Evolutionary conservation across 441 rosid genomes (phyloP).

Genomic region (Gossypium gossypioides): DNA sequence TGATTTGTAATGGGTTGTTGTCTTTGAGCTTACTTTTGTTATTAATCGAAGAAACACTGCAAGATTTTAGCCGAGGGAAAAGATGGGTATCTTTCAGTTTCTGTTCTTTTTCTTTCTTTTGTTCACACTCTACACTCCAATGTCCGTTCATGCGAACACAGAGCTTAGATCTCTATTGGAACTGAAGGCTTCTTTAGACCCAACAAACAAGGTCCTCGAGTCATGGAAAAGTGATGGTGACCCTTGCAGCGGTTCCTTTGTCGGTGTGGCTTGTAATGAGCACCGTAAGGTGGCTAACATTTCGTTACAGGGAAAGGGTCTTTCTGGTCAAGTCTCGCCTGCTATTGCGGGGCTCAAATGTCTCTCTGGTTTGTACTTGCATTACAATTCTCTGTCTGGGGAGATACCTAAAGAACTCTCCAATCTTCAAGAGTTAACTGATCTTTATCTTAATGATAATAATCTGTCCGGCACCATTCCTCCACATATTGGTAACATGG

Average conservation of each 20-base stretch:
- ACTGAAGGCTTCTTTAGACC: constrained; percentile 49
- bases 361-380: constrained; percentile 55
- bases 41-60: background rate
- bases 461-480: constrained; percentile 50
- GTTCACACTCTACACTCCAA: constrained; percentile 17
- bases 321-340: constrained; percentile 40
- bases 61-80: background rate
- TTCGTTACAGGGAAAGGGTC: constrained; percentile 45
- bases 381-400: constrained; percentile 49
- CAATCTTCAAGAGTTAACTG: constrained; percentile 32
- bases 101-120: constrained; percentile 20
- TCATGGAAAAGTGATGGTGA: constrained; percentile 49
- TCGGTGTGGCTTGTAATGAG: constrained; percentile 52
- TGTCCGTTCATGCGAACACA: constrained; percentile 30
- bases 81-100: constrained; percentile 23
- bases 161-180: constrained; percentile 73
- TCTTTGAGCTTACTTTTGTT: background rate
- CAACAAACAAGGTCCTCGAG: constrained; percentile 37
- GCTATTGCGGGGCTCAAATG: constrained; percentile 46
- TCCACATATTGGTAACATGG: constrained; percentile 34
- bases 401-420: constrained; percentile 47
- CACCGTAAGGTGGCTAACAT: constrained; percentile 47
- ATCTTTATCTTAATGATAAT: constrained; percentile 56
- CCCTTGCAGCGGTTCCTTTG: constrained; percentile 50
- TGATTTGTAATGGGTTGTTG: background rate